A percentile compares a stretch with the other conserved stretches of the same genome.
phyloP scores from a whole-genome alignment of 1,284 basidiomycete species.

The Leccinum fallax region DNA sequence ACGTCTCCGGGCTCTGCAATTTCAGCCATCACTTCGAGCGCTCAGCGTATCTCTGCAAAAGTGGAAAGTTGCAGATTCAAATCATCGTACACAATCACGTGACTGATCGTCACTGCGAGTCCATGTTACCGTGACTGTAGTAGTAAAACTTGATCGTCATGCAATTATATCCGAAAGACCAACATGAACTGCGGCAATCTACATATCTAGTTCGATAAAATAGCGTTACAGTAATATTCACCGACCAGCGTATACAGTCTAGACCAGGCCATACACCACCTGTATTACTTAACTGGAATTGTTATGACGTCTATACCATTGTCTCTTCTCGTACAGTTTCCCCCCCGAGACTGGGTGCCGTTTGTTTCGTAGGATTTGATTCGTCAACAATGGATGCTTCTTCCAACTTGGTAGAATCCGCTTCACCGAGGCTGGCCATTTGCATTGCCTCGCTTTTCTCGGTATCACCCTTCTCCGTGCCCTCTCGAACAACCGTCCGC shows the following conservation, averaged over 20 bases:
- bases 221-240: not conserved
- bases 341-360: not conserved
- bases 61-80: not conserved
- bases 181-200: not conserved
- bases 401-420: not conserved
- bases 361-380: slow-evolving; percentile 5
- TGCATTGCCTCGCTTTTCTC: slow-evolving; percentile 14
- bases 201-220: not conserved
- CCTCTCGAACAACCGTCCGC: slow-evolving; percentile 50
- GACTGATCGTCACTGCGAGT: slow-evolving; percentile 1
- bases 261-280: not conserved
- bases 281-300: not conserved
- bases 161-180: not conserved
- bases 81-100: slow-evolving; percentile 8
- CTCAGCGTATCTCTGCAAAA: slow-evolving; percentile 1
- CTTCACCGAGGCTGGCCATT: not conserved
- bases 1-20: slow-evolving; percentile 13
- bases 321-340: slow-evolving; percentile 5
- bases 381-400: slow-evolving; percentile 3
- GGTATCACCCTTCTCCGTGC: slow-evolving; percentile 28
- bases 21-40: slow-evolving; percentile 19
- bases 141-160: not conserved
- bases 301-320: not conserved
- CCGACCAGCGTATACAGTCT: slow-evolving; percentile 4
- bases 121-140: too few relatives aligned